Conservation (phyloP, 495 filamentous ascomycete species). For the Evansstolkia leycettana region DNA sequence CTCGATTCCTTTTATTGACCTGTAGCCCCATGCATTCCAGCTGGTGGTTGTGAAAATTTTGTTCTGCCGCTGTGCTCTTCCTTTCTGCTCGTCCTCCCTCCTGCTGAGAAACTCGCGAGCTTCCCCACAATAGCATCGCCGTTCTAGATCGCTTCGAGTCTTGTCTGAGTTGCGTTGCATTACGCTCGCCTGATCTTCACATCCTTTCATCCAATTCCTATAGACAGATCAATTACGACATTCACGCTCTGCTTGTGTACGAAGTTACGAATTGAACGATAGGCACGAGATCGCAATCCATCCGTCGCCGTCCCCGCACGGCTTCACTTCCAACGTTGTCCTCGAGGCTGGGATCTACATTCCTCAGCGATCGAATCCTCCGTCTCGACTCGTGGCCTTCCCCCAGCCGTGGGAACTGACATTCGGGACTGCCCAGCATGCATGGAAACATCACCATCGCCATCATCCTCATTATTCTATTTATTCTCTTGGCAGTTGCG, state of each 20-base stretch:
- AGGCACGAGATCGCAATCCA: background rate
- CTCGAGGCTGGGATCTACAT: background rate
- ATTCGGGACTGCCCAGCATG: constrained; percentile 17
- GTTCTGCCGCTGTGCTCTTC: background rate
- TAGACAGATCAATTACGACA: too few species aligned
- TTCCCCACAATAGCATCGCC: too few species aligned
- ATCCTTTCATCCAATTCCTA: too few species aligned
- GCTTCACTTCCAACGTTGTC: background rate
- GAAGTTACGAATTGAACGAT: too few species aligned
- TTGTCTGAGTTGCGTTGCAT: too few species aligned
- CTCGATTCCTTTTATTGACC: background rate
- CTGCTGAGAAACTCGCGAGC: too few species aligned
- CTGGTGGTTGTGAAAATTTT: background rate
- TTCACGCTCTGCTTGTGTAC: too few species aligned
- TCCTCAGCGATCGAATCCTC: too few species aligned
- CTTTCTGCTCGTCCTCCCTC: background rate
- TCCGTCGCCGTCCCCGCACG: background rate
- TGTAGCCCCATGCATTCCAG: background rate
- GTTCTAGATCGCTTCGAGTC: too few species aligned
- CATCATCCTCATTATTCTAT: constrained; percentile 71
- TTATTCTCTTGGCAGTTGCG: constrained; percentile 57
- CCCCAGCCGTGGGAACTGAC: too few species aligned
- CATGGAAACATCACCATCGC: constrained; percentile 71
- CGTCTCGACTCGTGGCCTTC: too few species aligned
- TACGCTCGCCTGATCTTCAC: too few species aligned